These are phyloP conservation scores for Schizonepeta tenuifolia DNA, from an alignment of 257 asterid genomes.

Conservation along the genomic window DNA sequence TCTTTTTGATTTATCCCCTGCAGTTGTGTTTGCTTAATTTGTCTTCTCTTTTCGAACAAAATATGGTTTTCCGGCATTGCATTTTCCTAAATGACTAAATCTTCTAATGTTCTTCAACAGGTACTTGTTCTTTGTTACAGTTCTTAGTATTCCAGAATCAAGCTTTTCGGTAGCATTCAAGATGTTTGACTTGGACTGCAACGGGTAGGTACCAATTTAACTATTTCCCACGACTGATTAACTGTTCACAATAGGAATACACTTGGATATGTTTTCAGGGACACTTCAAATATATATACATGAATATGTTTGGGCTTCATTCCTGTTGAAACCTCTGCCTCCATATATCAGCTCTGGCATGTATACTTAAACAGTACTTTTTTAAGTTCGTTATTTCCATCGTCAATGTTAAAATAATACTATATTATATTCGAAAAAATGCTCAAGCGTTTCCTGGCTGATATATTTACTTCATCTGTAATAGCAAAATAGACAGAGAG, in stretches of 20 bases:
- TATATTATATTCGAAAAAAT: constrained; percentile 12
- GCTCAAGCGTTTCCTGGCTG: constrained; percentile 15
- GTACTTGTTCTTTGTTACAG: constrained; percentile 87
- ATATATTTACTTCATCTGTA: constrained; percentile 24
- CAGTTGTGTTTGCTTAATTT: not conserved
- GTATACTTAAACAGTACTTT: not conserved
- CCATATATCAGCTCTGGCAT: constrained; percentile 1
- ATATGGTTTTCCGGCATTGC: constrained; percentile 23
- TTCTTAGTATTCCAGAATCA: constrained; percentile 90
- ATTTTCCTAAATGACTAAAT: constrained; percentile 31
- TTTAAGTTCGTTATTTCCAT: constrained; percentile 6
- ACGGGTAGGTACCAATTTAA: constrained; percentile 56
- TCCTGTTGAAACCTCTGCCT: constrained; percentile 26
- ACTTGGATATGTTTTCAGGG: not conserved
- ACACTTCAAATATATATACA: constrained; percentile 6
- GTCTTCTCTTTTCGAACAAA: not conserved
- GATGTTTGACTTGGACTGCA: constrained; percentile 90
- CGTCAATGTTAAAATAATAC: constrained; percentile 1
- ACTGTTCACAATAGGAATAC: not conserved
- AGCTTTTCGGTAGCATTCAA: constrained; percentile 92
- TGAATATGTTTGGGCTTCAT: constrained; percentile 2
- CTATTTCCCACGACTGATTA: constrained; percentile 24
- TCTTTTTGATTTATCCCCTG: constrained; percentile 6
- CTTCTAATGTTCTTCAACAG: constrained; percentile 48
- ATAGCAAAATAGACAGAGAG: constrained; percentile 70